Evolutionary conservation across 768 basidiomycete species (phyloP).

Genomic region (Serendipita sp.): DNA sequence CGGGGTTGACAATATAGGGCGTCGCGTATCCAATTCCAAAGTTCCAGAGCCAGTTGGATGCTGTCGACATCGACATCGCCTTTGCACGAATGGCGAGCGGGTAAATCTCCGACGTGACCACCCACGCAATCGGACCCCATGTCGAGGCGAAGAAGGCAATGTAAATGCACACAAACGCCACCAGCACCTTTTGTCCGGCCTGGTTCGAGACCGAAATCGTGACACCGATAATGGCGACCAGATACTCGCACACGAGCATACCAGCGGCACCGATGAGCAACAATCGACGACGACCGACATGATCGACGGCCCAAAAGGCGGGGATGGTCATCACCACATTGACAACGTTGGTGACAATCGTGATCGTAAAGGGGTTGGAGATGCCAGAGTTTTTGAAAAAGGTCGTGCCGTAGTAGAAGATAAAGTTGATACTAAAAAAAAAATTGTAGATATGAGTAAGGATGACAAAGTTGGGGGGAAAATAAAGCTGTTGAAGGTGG

Average conservation of each 20-base stretch:
- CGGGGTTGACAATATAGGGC: slow-evolving; percentile 14
- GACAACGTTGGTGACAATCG: slow-evolving; percentile 57
- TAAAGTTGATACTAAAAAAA: slow-evolving; percentile 44
- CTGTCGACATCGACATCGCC: slow-evolving; percentile 59
- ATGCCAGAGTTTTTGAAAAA: slow-evolving; percentile 50
- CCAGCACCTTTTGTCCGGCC: slow-evolving; percentile 46
- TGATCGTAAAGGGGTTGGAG: slow-evolving; percentile 40
- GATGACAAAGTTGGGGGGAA: not conserved
- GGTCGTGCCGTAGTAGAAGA: slow-evolving; percentile 56
- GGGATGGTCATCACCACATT: slow-evolving; percentile 66
- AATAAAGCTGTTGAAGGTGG: slow-evolving; percentile 11
- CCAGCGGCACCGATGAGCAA: slow-evolving; percentile 64
- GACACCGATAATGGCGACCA: slow-evolving; percentile 54
- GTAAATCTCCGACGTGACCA: slow-evolving; percentile 65
- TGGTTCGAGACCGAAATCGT: slow-evolving; percentile 28
- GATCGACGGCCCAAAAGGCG: slow-evolving; percentile 69
- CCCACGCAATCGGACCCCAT: slow-evolving; percentile 62
- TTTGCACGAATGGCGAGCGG: slow-evolving; percentile 70
- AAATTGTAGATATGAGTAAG: no score
- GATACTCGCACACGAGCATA: slow-evolving; percentile 76
- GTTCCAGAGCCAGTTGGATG: slow-evolving; percentile 70
- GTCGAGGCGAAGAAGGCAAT: slow-evolving; percentile 29
- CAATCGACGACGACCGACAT: slow-evolving; percentile 65
- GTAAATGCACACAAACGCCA: slow-evolving; percentile 40
- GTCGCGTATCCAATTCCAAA: slow-evolving; percentile 43